Base-by-base conservation (phyloP, 306 rosid genomes). In the Astragalus membranaceus region DNA sequence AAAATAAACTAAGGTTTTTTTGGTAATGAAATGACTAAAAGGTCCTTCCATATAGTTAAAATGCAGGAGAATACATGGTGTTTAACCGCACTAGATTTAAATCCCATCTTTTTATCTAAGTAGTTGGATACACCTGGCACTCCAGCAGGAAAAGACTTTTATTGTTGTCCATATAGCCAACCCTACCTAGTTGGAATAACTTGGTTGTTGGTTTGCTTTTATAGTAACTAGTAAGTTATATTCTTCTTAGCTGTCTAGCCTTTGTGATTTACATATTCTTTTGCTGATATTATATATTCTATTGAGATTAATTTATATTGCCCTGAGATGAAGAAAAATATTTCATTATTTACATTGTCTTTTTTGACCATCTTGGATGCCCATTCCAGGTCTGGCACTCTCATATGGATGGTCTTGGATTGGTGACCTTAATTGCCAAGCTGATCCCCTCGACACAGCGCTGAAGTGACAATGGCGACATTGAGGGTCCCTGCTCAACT, bases 401-500 rank as follows among this genome's bases (percentile, higher is more conserved):
- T n/a, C n/a, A n/a, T n/a, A n/a, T n/a, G n/a, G n/a, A n/a, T n/a
- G n/a, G n/a, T n/a, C n/a, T n/a, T n/a, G n/a, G n/a, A n/a, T n/a
- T n/a, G n/a, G n/a, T n/a, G n/a, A n/a, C n/a, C n/a, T n/a, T n/a
- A n/a, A n/a, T n/a, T n/a, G n/a, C n/a, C n/a, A n/a, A n/a, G n/a
- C n/a, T n/a, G n/a, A n/a, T n/a, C n/a, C n/a, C n/a, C n/a, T n/a
- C n/a, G n/a, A n/a, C n/a, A n/a, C n/a, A n/a, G n/a, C n/a, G n/a
- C n/a, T n/a, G n/a, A n/a, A 37, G 8, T n/a, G 16, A 39, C 70
- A 63, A 93, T 93, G 98, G 83, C 97, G 67, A 79, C 88, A 49
- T 53, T 90, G 54, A 78, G 42, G 68, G 91, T 85, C 26, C 97
- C 98, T 1, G 48, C 67, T 59, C 80, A 79, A 6, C 73, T 85